A percentile compares a stretch with the other conserved stretches of the same genome.
Evolutionary conservation across 352 stramenopile species (phyloP).

Genomic region (Pythium brassicae): DNA sequence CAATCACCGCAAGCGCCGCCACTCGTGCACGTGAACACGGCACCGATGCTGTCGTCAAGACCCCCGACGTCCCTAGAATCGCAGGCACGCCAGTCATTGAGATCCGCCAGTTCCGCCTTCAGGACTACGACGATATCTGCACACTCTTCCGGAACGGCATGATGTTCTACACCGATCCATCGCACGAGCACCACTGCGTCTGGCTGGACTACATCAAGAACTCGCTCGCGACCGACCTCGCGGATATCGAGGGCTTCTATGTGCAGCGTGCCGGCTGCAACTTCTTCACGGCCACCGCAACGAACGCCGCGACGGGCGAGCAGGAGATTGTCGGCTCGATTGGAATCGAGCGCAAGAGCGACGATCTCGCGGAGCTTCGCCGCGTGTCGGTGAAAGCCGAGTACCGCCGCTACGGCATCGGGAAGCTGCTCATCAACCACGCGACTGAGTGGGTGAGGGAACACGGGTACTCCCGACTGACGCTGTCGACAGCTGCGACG

Average conservation of each 20-base stretch:
- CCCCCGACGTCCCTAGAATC: background rate
- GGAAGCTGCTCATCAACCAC: slow-evolving; percentile 6
- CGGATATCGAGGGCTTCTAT: slow-evolving; percentile 10
- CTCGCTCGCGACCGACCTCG: slow-evolving; percentile 9
- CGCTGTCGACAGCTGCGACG: slow-evolving; percentile 6
- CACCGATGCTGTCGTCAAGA: background rate
- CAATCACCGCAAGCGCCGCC: background rate
- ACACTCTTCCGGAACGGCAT: slow-evolving; percentile 15
- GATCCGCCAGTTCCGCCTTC: slow-evolving; percentile 11
- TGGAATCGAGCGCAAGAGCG: slow-evolving; percentile 3
- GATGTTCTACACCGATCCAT: slow-evolving; percentile 9
- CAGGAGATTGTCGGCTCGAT: slow-evolving; percentile 8
- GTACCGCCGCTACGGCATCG: slow-evolving; percentile 7
- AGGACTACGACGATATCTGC: slow-evolving; percentile 8
- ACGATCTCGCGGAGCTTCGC: slow-evolving; percentile 4
- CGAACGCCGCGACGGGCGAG: background rate
- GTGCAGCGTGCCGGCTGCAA: slow-evolving; percentile 12
- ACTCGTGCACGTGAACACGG: too few relatives aligned
- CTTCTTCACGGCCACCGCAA: slow-evolving; percentile 22
- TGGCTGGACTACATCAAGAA: slow-evolving; percentile 6
- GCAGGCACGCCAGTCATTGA: slow-evolving; percentile 1
- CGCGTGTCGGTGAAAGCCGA: slow-evolving; percentile 9
- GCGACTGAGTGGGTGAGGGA: slow-evolving; percentile 3
- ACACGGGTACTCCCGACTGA: slow-evolving; percentile 2
- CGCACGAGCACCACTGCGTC: slow-evolving; percentile 3